A percentile compares a stretch with the other conserved stretches of the same genome.
Evolutionary conservation across 306 rosid genomes (phyloP).

Genomic region (Sechiopsis laciniata): DNA sequence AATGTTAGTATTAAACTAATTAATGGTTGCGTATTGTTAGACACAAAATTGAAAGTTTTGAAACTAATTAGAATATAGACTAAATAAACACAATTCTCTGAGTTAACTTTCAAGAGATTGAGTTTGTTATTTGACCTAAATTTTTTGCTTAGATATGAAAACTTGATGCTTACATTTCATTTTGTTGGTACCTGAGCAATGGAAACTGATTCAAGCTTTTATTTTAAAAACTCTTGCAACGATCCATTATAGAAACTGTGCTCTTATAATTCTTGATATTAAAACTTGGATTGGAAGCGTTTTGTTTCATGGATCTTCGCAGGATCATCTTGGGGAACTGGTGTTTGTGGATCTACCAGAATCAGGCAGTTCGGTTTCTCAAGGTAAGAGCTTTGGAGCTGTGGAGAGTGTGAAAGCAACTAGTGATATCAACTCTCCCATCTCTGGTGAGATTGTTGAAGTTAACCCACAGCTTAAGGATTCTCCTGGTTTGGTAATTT

Average conservation of each 20-base stretch:
- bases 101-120: neutral
- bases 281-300: too few species aligned
- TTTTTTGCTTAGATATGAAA: neutral
- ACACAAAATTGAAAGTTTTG: neutral
- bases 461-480: constrained; percentile 59
- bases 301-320: neutral
- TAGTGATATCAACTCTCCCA: constrained; percentile 89
- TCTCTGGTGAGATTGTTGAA: constrained; percentile 84
- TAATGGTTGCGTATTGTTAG: neutral
- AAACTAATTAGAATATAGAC: neutral
- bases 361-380: constrained; percentile 41
- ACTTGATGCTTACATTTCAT: neutral
- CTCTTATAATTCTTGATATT: too few species aligned
- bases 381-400: constrained; percentile 66
- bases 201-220: neutral
- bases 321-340: constrained; percentile 95
- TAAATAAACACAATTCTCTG: neutral
- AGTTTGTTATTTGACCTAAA: neutral
- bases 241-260: neutral
- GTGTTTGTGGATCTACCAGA: constrained; percentile 96
- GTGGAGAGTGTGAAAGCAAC: constrained; percentile 98
- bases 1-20: neutral
- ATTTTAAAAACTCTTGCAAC: neutral
- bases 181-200: neutral
- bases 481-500: constrained; percentile 70